Percentiles rank a stretch among this genome's conserved stretches.
Evolutionary conservation across 805 yeast species (phyloP).

Genomic region (Clavispora vitiphila): DNA sequence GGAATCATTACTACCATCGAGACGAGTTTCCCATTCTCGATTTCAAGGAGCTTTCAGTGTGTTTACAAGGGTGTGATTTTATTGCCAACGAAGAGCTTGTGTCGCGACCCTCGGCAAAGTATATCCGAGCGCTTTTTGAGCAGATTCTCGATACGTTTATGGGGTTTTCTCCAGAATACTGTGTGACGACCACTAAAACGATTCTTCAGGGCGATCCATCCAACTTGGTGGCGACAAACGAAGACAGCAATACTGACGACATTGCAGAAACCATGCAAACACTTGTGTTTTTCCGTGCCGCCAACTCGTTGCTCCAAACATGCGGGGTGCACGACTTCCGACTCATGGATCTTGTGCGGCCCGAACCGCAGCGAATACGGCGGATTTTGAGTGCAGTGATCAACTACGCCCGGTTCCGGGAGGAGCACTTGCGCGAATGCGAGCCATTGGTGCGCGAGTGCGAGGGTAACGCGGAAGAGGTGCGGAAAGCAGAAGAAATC

Average conservation of each 20-base stretch:
- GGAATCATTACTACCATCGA: constrained; percentile 4
- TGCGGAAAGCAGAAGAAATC: constrained; percentile 27
- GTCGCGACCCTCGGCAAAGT: constrained; percentile 52
- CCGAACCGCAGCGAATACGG: constrained; percentile 63
- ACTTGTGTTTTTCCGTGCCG: constrained; percentile 53
- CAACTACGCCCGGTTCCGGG: constrained; percentile 80
- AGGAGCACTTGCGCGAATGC: constrained; percentile 66
- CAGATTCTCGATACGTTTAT: constrained; percentile 59
- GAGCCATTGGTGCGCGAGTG: constrained; percentile 55
- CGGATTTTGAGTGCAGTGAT: constrained; percentile 76
- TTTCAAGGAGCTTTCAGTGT: constrained; percentile 50
- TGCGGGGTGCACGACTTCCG: constrained; percentile 79
- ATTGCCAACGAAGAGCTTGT: constrained; percentile 57
- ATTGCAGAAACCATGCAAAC: constrained; percentile 33
- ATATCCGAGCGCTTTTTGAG: constrained; percentile 50
- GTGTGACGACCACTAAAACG: constrained; percentile 17
- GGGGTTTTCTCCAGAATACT: constrained; percentile 39
- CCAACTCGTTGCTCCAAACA: constrained; percentile 57
- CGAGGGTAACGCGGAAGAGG: constrained; percentile 42
- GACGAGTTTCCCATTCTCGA: constrained; percentile 64
- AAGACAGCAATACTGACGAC: constrained; percentile 16
- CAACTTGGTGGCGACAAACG: not conserved
- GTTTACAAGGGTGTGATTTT: constrained; percentile 59
- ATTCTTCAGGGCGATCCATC: constrained; percentile 10
- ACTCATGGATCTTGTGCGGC: constrained; percentile 67